These are phyloP conservation scores for Colletotrichum tamarilloi DNA, from an alignment of 2,329 filamentous ascomycete species.

Conservation along the genomic window DNA sequence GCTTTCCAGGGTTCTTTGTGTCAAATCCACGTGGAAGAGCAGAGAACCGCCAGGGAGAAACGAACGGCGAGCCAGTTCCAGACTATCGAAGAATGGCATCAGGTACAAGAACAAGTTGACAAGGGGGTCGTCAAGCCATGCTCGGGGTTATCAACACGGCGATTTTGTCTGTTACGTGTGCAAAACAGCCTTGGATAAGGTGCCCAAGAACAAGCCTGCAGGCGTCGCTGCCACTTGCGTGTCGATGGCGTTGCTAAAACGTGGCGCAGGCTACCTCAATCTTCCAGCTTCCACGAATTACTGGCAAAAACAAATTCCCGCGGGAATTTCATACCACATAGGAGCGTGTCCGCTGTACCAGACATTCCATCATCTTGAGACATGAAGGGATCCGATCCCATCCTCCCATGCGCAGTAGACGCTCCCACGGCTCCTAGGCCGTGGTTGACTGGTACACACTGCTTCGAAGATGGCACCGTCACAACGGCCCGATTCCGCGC, in stretches of 20 bases:
- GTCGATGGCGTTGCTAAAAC: background rate
- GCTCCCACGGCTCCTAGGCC: background rate
- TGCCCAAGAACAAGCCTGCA: background rate
- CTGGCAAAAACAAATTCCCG: background rate
- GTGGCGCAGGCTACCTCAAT: background rate
- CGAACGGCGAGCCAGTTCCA: background rate
- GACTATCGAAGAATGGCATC: background rate
- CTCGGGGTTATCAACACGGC: background rate
- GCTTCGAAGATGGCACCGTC: background rate
- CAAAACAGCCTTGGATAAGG: background rate
- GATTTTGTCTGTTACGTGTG: background rate
- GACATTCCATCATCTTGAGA: background rate
- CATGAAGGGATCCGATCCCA: background rate
- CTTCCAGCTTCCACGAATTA: background rate
- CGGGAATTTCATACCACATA: background rate
- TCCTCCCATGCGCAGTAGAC: background rate
- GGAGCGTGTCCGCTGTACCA: background rate
- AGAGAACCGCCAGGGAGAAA: background rate
- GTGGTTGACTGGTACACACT: background rate
- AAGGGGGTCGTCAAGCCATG: background rate
- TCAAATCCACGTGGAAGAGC: conserved; percentile 13
- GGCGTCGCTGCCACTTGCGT: background rate
- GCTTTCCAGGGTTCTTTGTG: conserved; percentile 4
- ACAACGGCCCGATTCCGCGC: conserved; percentile 5
- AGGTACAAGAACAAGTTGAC: background rate